Base-by-base conservation (phyloP, 108 stramenopile species). In the Skeletonema marinoi region DNA sequence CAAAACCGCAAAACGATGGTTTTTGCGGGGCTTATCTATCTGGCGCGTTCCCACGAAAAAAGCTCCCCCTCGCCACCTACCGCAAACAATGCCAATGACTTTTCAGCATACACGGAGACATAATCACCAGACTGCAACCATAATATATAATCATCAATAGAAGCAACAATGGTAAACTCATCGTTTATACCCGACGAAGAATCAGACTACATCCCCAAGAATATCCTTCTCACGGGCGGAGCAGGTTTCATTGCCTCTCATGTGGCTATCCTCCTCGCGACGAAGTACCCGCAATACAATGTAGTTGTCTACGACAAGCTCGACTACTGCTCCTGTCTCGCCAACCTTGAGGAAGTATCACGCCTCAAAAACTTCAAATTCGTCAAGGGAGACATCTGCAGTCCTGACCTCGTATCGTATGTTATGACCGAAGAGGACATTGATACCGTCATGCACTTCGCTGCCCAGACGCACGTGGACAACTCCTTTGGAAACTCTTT, bases 401-500 rank as follows among this genome's bases (percentile, higher is more conserved):
- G 94, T 8, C 86, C 95, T 19, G 98, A 99, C 76, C 88, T 99
- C 33, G 98, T 99, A 30, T 90, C 74, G 62, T 98, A 96, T 76
- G 96, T 98, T 41, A 75, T 99, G 68, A 79, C 78, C 60, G 93
- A 95, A 51, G 93, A 99, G 61, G 79, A 97, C 62, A 97, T 99
- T 68, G 99, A 99, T 68, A 98, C 98, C 59, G 93, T 99, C 74
- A 88, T 99, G 84, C 99, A 99, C 87, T 99, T 99, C 77, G 98
- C 99, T 4, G 99, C 99, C 11, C 98, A 99, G 84, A 99, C 98
- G 6, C 93, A 93, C 81, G 95, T 96, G 38, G 99, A 99, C 88
- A 99, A 99, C 91, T 98, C 97, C 17, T 99, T 99, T 72, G 99
- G 99, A 17, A 99, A 99, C 86, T 98, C 97, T 32, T 97, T 99